Evolutionary conservation across 306 rosid species (phyloP).

Genomic region (Vigna unguiculata): DNA sequence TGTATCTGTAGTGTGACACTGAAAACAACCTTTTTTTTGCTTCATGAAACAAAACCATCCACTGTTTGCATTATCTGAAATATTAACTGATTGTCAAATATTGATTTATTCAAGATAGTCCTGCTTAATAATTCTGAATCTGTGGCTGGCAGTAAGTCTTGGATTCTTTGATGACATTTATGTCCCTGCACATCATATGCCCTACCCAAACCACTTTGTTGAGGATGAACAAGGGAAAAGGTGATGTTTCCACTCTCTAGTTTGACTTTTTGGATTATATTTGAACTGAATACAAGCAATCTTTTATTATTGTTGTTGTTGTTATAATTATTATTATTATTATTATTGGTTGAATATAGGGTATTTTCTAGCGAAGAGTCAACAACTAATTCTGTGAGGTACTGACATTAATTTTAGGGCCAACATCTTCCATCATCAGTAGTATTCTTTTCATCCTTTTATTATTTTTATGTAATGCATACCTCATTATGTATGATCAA

Average conservation of each 20-base stretch:
- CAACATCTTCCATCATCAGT: neutral
- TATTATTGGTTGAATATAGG: neutral
- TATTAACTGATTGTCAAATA: neutral
- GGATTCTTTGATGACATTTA: conserved; percentile 89
- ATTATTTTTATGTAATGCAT: neutral
- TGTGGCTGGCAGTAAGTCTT: conserved; percentile 70
- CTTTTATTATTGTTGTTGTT: neutral
- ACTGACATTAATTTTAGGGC: neutral
- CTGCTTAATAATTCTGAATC: conserved; percentile 40
- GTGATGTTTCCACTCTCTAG: conserved; percentile 46
- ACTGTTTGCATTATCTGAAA: conserved; percentile 33
- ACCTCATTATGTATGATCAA: conserved; percentile 3
- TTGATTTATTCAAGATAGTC: conserved; percentile 2
- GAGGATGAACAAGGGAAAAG: conserved; percentile 53
- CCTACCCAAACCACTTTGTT: conserved; percentile 54
- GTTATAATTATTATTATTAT: neutral
- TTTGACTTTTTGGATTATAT: conserved; percentile 18
- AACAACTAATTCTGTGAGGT: neutral
- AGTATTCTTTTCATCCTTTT: neutral
- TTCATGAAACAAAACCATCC: conserved; percentile 25
- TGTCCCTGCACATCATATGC: conserved; percentile 65
- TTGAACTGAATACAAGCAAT: neutral
- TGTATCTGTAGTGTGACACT: neutral
- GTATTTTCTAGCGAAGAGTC: neutral
- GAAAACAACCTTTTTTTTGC: neutral